Base-by-base conservation (phyloP, 2,329 filamentous ascomycete species). In the Dendrostoma leiphaemia region DNA sequence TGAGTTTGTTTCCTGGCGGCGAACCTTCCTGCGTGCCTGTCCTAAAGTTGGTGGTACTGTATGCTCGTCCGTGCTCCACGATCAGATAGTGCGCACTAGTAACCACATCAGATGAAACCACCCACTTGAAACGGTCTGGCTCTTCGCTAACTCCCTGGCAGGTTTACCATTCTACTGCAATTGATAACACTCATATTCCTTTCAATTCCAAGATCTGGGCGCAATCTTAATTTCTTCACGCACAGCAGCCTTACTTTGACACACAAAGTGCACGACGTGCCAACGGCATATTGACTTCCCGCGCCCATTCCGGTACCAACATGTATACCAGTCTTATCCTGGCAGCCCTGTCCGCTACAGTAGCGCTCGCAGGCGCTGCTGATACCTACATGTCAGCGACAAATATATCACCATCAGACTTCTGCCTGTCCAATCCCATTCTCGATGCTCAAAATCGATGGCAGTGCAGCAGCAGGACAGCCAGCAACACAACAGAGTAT, bases 41-140 rank as follows among this genome's bases (percentile, higher is more conserved):
- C n/a, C n/a, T n/a, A n/a, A n/a, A n/a, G n/a, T n/a, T n/a, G n/a
- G n/a, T n/a, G n/a, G n/a, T n/a, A n/a, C n/a, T n/a, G n/a, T n/a
- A n/a, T n/a, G 13, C 23, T 26, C 29, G 21, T 28, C 28, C 35
- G 37, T 21, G 34, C 43, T 15, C 21, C 19, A 19, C 10, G 35
- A 19, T 15, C 19, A 41, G 3, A 29, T 21, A 38, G 44, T 40
- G 41, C 37, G 28, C 48, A 21, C 8, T 29, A 21, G 24, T 34
- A 32, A 49, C 38, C 17, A 50, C 17, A 49, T 49, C 45, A 53
- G 54, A 53, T 56, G 54, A 56, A 56, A 56, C 54, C n/a, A 13
- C 12, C 32, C 45, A 26, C 38, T n/a, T 53, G 50, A 53, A 53
- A 53, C 50, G 24, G 13, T 21, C 24, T 32, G 26, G 32, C 19